These are phyloP conservation scores for Ricinus communis DNA, from an alignment of 345 rosid species.

Conservation along the genomic window DNA sequence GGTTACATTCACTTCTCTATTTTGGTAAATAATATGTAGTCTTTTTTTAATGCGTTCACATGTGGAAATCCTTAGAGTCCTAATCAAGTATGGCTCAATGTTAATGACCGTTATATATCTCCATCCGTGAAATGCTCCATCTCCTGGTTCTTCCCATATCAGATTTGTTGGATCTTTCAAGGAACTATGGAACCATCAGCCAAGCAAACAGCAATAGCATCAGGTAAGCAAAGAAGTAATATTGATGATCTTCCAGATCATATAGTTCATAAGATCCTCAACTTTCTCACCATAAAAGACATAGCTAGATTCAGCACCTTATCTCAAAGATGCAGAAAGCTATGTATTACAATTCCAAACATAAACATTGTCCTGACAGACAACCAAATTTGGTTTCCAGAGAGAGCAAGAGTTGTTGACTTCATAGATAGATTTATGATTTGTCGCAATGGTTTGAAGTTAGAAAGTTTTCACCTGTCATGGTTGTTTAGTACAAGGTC, in stretches of 20 bases:
- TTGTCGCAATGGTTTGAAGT: not conserved
- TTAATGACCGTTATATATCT: no score
- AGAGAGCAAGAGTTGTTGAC: not conserved
- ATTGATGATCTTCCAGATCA: not conserved
- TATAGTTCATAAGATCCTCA: not conserved
- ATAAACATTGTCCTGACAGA: not conserved
- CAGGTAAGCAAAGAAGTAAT: not conserved
- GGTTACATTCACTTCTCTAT: no score
- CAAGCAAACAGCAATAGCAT: no score
- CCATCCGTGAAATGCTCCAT: no score
- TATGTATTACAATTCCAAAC: not conserved
- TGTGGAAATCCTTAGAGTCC: no score
- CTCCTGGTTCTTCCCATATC: no score
- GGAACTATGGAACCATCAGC: not conserved
- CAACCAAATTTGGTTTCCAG: not conserved
- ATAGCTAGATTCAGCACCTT: not conserved
- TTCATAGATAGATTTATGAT: not conserved
- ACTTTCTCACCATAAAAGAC: not conserved
- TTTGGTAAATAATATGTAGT: no score
- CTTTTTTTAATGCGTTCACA: no score
- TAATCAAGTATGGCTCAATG: no score
- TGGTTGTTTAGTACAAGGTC: not conserved
- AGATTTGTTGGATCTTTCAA: not conserved
- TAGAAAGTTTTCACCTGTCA: not conserved
- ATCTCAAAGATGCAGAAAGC: not conserved